Evolutionary conservation across 208 protist species (phyloP).

Genomic region (Spongospora subterranea): DNA sequence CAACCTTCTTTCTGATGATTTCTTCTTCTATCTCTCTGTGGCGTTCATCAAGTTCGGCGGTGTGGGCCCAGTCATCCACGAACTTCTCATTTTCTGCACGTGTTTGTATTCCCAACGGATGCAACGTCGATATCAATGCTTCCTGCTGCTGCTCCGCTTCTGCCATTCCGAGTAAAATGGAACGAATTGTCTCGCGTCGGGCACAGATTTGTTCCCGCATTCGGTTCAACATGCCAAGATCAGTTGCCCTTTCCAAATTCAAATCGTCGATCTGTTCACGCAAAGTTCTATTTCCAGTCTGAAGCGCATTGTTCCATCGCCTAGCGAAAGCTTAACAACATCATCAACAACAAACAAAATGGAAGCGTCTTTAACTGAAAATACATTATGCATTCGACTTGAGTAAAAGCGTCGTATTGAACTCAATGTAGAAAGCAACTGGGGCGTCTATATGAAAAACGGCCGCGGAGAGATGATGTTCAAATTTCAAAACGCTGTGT

Average conservation of each 20-base stretch:
- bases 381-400: no score
- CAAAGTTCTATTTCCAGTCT: not conserved
- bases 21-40: not conserved
- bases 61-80: not conserved
- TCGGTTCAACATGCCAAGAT: not conserved
- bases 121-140: not conserved
- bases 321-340: not conserved
- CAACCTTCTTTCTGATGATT: slow-evolving; percentile 17
- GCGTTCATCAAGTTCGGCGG: slow-evolving; percentile 30
- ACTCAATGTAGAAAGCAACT: no score
- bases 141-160: not conserved
- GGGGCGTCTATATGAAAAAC: no score
- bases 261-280: slow-evolving; percentile 26
- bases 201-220: not conserved
- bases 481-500: no score
- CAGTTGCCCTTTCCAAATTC: not conserved
- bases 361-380: no score
- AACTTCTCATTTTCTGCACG: not conserved
- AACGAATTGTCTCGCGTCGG: not conserved
- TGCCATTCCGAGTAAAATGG: not conserved
- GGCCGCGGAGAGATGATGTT: no score
- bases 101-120: not conserved
- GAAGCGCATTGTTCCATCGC: slow-evolving; percentile 24
- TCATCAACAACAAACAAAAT: not conserved
- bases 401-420: no score